phyloP scores from a whole-genome alignment of 139 green algal species.

The Tetraselmis striata region DNA sequence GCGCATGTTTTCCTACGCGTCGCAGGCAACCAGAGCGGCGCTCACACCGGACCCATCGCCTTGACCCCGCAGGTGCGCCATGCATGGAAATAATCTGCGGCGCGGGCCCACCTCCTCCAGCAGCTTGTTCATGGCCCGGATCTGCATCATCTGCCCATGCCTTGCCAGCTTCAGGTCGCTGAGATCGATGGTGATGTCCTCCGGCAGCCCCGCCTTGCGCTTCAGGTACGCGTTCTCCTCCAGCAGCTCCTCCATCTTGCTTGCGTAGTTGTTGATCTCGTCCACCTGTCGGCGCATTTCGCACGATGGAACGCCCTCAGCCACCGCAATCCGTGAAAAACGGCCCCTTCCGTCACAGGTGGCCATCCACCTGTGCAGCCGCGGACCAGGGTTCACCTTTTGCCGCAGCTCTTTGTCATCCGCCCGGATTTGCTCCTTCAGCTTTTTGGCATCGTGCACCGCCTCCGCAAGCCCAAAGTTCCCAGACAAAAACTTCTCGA shows the following conservation, averaged over 20 bases:
- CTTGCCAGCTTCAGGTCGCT: conserved; percentile 13
- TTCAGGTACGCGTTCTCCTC: conserved; percentile 17
- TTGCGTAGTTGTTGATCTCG: neutral
- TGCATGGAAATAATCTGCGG: too few species aligned
- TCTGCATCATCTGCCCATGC: conserved; percentile 19
- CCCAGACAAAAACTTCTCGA: conserved; percentile 3
- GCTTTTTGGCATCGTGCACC: conserved; percentile 20
- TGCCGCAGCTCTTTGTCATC: conserved; percentile 6
- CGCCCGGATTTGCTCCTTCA: conserved; percentile 8
- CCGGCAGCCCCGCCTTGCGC: conserved; percentile 15
- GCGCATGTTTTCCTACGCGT: neutral
- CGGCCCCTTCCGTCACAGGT: too few species aligned
- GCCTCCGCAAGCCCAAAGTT: conserved; percentile 26
- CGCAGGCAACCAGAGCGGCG: too few species aligned
- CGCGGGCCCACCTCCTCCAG: conserved; percentile 17
- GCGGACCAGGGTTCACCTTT: too few species aligned
- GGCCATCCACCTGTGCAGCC: too few species aligned
- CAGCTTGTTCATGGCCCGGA: conserved; percentile 29
- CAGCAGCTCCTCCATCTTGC: conserved; percentile 8
- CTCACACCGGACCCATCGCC: too few species aligned
- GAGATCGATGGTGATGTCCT: conserved; percentile 14
- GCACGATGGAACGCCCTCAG: too few species aligned
- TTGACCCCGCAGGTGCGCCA: too few species aligned
- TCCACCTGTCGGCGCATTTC: neutral
- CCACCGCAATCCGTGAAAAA: too few species aligned